Base-by-base conservation (phyloP, 768 basidiomycete genomes). In the Kwoniella dejecticola region DNA sequence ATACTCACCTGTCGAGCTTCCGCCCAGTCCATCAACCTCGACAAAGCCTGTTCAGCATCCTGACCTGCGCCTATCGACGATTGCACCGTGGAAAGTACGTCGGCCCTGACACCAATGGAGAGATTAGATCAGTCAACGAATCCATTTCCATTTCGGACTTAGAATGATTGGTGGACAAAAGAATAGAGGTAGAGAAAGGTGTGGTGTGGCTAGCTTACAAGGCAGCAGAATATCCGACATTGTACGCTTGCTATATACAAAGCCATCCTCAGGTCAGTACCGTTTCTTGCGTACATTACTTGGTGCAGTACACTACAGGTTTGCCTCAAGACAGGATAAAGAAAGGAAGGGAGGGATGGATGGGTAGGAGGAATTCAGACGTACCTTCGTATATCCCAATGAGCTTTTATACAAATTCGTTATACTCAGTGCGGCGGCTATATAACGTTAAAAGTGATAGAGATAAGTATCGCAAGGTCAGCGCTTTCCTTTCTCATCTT, bases 21-120 rank as follows among this genome's bases (percentile, higher is more conserved):
- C 8, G 67, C 71, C 74, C 74, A 75, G 30, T 75, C 74, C 74
- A 75, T 75, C 55, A 72, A 46, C 30, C 74, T 31, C 6, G 61
- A 64, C 38, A 75, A 45, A 8, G 69, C 63, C 52, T 69, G 69
- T 19, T 61, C 52, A 4, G 71, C 67, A 61, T 71, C 63, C 47
- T 71, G 71, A 5, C 71, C 71, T 0, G 63, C 67, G 7, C 62
- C 68, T 29, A 75, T 68, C 2, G 70, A 67, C 15, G 64, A 67
- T 46, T 75, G 74, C 2, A 75, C 69, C 0, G 66, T 72, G 7
- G 69, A 67, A 27, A 75, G 60, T 12, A 75, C 69, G 31, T 75
- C 74, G 36, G 69, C 57, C 19, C 72, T 74, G 53, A 21, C 19
- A 3, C 10, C 10, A 19, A 6, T 11, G 19, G 46, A 26, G 24